Evolutionary conservation across 2,329 filamentous ascomycete species (phyloP), one percentile per base, ranked within the genome.

Genomic region (Alternaria consortialis): DNA sequence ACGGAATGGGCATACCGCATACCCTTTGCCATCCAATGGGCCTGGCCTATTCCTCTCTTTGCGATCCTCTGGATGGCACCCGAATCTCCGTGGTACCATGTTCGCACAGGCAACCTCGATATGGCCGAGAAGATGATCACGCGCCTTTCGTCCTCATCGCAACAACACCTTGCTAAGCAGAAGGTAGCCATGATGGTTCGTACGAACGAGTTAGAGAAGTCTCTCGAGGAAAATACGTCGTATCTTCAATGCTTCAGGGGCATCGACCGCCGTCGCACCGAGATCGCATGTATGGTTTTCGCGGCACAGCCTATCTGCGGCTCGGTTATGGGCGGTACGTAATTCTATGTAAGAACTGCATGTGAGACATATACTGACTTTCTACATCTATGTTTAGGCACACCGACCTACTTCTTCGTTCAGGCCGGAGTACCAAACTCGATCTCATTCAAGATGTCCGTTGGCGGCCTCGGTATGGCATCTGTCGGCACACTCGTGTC

Each of bases 241-340:
- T 96, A 94, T 77, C 79, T 85, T 66, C 91, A 96, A 74, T 96
- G 92, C 80, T 94, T 96, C 84, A 89, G 85, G 74, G 91, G 92
- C 11, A 85, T 86, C 17, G 87, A 58, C 32, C 48, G 50, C 17
- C 56, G 95, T 73, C 82, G 88, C n/a, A 96, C 92, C 3, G 91
- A 91, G 72, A 88, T 89, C 63, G 82, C 86, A n/a, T 86, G 84
- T 65, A 77, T 81, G 72, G 74, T 71, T n/a, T 82, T 79, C 72
- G 78, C 76, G 3, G 79, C 79, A 23, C 80, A 82, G 51, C 79
- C 77, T 53, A 75, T 69, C 29, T 63, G 59, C 20, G 70, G 69
- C 11, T 65, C 62, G 3, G 50, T 58, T 2, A 67, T 74, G 60
- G 63, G 56, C 27, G 53, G 79, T 15, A 40, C 37, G 37, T 40